Conservation (phyloP, 257 asterid species). For the Solanum pinnatisectum region DNA sequence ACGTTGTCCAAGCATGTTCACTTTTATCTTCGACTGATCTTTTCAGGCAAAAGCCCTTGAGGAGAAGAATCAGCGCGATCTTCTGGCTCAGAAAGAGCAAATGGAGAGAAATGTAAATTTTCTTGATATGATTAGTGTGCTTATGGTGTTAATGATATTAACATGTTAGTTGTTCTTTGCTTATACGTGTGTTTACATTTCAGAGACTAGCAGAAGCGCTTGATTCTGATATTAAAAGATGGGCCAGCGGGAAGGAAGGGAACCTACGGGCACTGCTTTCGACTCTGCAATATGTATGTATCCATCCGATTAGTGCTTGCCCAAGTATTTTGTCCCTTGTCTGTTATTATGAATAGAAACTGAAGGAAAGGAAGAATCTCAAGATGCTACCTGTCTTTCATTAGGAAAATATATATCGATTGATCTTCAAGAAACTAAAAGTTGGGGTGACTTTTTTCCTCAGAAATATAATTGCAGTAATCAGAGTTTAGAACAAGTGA, state of each 20-base stretch:
- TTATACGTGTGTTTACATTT: constrained; percentile 15
- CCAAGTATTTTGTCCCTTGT: not conserved
- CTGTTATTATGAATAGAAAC: not conserved
- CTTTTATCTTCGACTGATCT: constrained; percentile 1
- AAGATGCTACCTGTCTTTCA: not conserved
- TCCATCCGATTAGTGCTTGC: not conserved
- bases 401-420: not conserved
- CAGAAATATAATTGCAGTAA: not conserved
- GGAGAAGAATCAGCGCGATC: constrained; percentile 92
- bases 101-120: constrained; percentile 81
- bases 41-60: constrained; percentile 92
- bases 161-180: not conserved
- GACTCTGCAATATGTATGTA: constrained; percentile 86
- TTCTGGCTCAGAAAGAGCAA: constrained; percentile 91
- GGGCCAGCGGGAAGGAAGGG: constrained; percentile 92
- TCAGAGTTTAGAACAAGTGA: not conserved
- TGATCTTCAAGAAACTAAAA: not conserved
- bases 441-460: not conserved
- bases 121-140: not conserved
- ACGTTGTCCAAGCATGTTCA: not conserved
- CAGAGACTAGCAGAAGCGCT: constrained; percentile 91
- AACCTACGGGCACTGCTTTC: constrained; percentile 97
- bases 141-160: not conserved
- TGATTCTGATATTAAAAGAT: constrained; percentile 92
- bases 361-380: not conserved